A percentile compares a stretch with the other conserved stretches of the same genome.
Evolutionary conservation across 192 early-diverging fungal species (phyloP).

Genomic region (Rhizoclosmatium globosum): DNA sequence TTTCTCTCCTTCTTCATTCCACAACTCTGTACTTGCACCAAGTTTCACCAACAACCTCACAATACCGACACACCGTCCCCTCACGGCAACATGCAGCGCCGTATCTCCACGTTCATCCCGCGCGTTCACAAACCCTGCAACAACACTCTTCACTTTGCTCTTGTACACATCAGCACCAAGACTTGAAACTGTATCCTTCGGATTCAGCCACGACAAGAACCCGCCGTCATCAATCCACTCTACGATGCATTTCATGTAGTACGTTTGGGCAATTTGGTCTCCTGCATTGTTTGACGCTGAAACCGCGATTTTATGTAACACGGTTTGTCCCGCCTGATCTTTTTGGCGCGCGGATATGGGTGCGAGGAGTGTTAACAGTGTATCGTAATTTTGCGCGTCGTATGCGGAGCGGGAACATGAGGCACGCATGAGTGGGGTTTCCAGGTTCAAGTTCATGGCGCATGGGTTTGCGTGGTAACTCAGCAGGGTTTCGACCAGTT

Average conservation of each 20-base stretch:
- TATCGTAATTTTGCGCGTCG: slow-evolving; percentile 21
- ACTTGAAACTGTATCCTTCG: background rate
- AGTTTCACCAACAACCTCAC: slow-evolving; percentile 23
- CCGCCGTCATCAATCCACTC: slow-evolving; percentile 34
- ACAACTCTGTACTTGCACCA: slow-evolving; percentile 16
- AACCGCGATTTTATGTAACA: slow-evolving; percentile 38
- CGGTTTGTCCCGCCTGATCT: slow-evolving; percentile 19
- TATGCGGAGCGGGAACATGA: slow-evolving; percentile 7
- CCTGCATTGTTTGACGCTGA: background rate
- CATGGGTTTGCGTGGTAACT: slow-evolving; percentile 28
- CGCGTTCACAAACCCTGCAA: slow-evolving; percentile 27
- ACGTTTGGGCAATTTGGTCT: slow-evolving; percentile 1
- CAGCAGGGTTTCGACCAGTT: slow-evolving; percentile 17
- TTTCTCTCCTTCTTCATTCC: slow-evolving; percentile 11
- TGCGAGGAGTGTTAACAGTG: slow-evolving; percentile 17
- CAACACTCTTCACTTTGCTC: slow-evolving; percentile 3
- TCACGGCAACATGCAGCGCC: slow-evolving; percentile 39
- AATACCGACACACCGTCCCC: background rate
- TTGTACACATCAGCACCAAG: background rate
- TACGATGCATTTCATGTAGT: slow-evolving; percentile 38
- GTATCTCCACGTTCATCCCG: slow-evolving; percentile 30
- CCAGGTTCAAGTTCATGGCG: background rate
- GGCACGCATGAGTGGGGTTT: slow-evolving; percentile 41
- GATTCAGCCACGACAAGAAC: slow-evolving; percentile 3
- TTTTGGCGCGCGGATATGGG: background rate